These are phyloP conservation scores for Kalanchoe fedtschenkoi DNA, from an alignment of 164 flowering plant species.

Conservation along the genomic window DNA sequence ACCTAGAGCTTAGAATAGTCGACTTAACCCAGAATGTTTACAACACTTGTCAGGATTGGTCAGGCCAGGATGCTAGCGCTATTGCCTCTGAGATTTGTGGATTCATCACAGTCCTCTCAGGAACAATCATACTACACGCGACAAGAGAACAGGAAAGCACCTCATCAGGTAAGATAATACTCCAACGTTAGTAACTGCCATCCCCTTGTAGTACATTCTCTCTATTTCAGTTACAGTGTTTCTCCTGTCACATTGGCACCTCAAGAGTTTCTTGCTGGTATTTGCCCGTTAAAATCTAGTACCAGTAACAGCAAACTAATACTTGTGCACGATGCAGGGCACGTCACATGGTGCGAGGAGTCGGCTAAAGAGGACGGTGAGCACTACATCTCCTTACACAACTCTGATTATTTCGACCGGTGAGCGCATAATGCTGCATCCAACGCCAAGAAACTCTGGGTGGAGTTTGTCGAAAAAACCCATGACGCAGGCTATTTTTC, in stretches of 20 bases:
- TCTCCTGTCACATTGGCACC: neutral
- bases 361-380: slow-evolving; percentile 21
- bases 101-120: slow-evolving; percentile 75
- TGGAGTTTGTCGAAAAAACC: too few species aligned
- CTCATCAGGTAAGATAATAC: slow-evolving; percentile 33
- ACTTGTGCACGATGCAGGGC: slow-evolving; percentile 27
- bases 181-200: neutral
- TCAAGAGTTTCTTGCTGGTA: neutral
- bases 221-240: neutral
- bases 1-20: neutral
- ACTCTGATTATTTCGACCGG: neutral
- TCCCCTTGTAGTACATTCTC: neutral
- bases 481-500: too few species aligned
- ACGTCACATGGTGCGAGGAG: slow-evolving; percentile 57
- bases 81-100: slow-evolving; percentile 92
- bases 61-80: slow-evolving; percentile 67
- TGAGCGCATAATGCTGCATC: neutral
- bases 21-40: neutral
- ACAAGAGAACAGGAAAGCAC: slow-evolving; percentile 66
- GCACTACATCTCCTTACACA: neutral
- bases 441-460: neutral
- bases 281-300: neutral
- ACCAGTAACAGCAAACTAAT: neutral
- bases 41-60: slow-evolving; percentile 61
- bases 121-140: slow-evolving; percentile 78